These are phyloP conservation scores for Rhodotorula toruloides DNA, from an alignment of 768 basidiomycete species.

Conservation along the genomic window DNA sequence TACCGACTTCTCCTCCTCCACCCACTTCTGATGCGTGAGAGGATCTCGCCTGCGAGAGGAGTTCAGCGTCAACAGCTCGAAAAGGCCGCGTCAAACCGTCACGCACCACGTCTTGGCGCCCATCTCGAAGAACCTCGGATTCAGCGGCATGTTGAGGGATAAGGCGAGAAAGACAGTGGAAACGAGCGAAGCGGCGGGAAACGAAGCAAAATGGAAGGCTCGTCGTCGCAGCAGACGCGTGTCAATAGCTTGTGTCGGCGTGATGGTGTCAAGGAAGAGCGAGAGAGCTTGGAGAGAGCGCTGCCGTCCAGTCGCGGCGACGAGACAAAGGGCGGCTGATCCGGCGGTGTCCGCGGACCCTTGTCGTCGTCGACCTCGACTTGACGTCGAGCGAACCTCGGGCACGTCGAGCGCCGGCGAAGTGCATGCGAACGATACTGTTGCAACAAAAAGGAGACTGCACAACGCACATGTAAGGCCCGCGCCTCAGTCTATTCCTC, in stretches of 20 bases:
- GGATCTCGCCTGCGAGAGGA: conserved; percentile 7
- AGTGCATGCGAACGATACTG: too few species aligned
- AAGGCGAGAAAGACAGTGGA: not conserved
- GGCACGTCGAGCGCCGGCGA: too few species aligned
- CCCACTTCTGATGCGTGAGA: not conserved
- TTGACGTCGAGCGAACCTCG: too few species aligned
- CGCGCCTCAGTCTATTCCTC: too few species aligned
- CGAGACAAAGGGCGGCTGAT: too few species aligned
- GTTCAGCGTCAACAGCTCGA: not conserved
- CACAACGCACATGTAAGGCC: too few species aligned
- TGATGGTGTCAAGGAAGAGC: not conserved
- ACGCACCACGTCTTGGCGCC: conserved; percentile 15
- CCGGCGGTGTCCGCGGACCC: too few species aligned
- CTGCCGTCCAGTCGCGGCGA: too few species aligned
- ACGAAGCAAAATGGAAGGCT: not conserved
- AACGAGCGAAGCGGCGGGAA: not conserved
- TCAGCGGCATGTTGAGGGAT: not conserved
- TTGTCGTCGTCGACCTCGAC: too few species aligned
- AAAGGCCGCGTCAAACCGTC: not conserved
- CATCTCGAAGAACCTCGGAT: not conserved
- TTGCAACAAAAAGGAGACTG: not conserved
- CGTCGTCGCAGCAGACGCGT: too few species aligned
- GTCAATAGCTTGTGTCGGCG: too few species aligned
- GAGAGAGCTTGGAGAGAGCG: too few species aligned
- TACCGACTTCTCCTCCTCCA: conserved; percentile 8